Evolutionary conservation across 2,329 filamentous ascomycete species (phyloP), one percentile per base, ranked within the genome.

Genomic region (Ophiostoma sp.): DNA sequence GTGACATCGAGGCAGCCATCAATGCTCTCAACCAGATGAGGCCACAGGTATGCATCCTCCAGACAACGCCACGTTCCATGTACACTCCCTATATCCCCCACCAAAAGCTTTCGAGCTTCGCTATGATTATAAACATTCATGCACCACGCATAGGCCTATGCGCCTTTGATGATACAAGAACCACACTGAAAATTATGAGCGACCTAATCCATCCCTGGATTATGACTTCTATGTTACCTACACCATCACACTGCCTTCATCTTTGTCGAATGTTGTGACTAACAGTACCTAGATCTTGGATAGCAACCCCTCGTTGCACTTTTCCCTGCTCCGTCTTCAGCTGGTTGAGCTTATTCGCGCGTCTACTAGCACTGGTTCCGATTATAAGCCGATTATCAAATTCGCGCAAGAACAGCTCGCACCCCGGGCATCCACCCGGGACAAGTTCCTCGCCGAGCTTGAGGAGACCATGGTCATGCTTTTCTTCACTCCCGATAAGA

Each of bases 61-160:
- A 48, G 20, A 6, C 44, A 48, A 48, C 11, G 23, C 67, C 13
- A 33, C 15, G 48, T 35, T 69, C n/a, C 44, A 27, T 35, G 20
- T 36, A 15, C 13, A 41, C 71, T 41, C 31, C 10, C 27, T 10
- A 13, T 27, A 17, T 13, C 27, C 11, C 27, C 23, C 27, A 7
- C 20, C 17, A 20, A 17, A 20, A 31, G 8, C 27, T 27, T 27
- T 15, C 20, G 73, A 68, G 20, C 72, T 44, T 82, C 87, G 85
- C 86, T 81, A 94, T 95, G 95, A 99, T 99, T 97, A 97, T 84
- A 92, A 86, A 90, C 94, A 89, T 96, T 79, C 94, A 99, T 99
- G 95, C 95, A 99, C 95, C 95, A 99, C 95, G 93, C 95, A 93
- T 95, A 98, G 85, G 85, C 86, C 88, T 89, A 87, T 84, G 84